Evolutionary conservation across 495 filamentous ascomycete genomes (phyloP).

Genomic region (Articulospora tetracladia): DNA sequence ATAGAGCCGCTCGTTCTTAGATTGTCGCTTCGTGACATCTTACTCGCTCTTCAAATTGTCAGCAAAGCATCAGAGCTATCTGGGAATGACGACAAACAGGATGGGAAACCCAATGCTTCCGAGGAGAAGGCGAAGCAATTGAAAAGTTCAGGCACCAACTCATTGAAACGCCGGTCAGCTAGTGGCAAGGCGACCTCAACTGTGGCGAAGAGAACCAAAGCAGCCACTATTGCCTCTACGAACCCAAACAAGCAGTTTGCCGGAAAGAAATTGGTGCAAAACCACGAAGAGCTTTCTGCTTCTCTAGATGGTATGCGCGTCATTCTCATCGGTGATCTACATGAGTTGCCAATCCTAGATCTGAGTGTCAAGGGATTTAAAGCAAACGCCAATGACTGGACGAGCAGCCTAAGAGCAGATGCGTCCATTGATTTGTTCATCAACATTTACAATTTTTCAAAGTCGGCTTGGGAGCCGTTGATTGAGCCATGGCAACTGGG

Average conservation of each 20-base stretch:
- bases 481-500: constrained; percentile 96
- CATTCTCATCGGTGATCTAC: constrained; percentile 90
- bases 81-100: constrained; percentile 43
- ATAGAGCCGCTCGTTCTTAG: constrained; percentile 91
- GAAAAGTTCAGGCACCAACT: constrained; percentile 39
- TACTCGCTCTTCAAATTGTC: constrained; percentile 89
- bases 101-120: constrained; percentile 28
- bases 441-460: constrained; percentile 98
- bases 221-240: constrained; percentile 11
- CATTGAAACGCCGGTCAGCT: constrained; percentile 57
- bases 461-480: constrained; percentile 95
- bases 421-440: constrained; percentile 87
- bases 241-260: constrained; percentile 17
- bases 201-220: constrained; percentile 34
- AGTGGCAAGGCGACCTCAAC: constrained; percentile 64
- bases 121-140: constrained; percentile 63
- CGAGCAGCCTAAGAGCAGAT: constrained; percentile 79
- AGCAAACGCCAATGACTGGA: constrained; percentile 84
- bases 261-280: constrained; percentile 22
- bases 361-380: constrained; percentile 90
- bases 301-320: constrained; percentile 85
- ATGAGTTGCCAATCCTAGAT: constrained; percentile 91
- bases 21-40: constrained; percentile 87
- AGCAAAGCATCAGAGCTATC: constrained; percentile 90
- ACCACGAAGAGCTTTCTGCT: constrained; percentile 78